Percentiles rank a stretch among this genome's conserved stretches.
Evolutionary conservation across 176 grass and related monocot genomes (phyloP).

Genomic region (Oropetium thomaeum): DNA sequence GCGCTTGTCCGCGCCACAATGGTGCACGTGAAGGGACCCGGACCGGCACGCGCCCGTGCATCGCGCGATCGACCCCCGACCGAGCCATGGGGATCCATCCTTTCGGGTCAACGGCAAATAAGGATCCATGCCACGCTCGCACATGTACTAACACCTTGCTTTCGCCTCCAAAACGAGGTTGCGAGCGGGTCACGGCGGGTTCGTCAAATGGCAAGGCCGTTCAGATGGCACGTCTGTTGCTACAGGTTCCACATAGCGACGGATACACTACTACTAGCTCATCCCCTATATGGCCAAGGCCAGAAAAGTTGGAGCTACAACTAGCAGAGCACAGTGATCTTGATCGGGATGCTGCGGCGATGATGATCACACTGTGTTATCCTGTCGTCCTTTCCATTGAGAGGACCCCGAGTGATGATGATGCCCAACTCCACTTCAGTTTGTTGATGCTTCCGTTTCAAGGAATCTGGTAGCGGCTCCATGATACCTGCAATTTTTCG

Average conservation of each 20-base stretch:
- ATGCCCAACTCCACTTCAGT: constrained; percentile 21
- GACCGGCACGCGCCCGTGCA: constrained; percentile 29
- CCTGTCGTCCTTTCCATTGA: constrained; percentile 9
- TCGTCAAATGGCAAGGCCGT: neutral
- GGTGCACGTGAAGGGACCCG: neutral
- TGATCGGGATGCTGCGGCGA: constrained; percentile 21
- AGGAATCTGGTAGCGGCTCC: constrained; percentile 7
- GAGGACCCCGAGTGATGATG: neutral
- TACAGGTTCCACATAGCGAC: neutral
- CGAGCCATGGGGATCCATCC: constrained; percentile 23
- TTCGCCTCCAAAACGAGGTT: neutral
- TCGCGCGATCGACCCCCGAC: constrained; percentile 39
- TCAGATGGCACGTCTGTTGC: constrained; percentile 27
- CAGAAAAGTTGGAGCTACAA: neutral
- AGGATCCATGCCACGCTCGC: neutral
- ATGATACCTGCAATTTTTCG: constrained; percentile 1
- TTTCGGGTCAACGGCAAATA: constrained; percentile 35
- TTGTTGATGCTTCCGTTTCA: constrained; percentile 24
- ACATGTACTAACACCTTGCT: neutral
- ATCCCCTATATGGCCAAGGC: neutral
- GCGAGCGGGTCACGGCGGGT: neutral
- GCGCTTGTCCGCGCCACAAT: neutral
- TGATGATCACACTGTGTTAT: neutral
- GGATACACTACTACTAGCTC: neutral
- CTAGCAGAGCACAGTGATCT: constrained; percentile 19